Percentiles rank a stretch among this genome's conserved stretches.
phyloP scores from a whole-genome alignment of 2,329 filamentous ascomycete genomes.

The Pseudocercospora ulei region DNA sequence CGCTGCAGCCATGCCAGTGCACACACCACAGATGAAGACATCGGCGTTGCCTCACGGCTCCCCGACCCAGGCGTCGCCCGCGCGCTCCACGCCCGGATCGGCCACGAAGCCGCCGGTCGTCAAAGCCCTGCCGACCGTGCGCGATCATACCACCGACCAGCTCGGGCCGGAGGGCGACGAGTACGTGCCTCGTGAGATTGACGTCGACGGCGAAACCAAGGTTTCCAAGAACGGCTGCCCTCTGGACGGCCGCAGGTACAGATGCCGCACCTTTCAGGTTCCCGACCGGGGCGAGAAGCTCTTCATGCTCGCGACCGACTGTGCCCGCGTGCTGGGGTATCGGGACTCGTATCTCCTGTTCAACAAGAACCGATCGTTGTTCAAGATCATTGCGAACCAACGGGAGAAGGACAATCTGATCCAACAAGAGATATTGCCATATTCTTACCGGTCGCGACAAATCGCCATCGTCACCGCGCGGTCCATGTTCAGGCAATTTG shows the following conservation, averaged over 20 bases:
- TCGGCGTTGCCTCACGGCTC: conserved; percentile 44
- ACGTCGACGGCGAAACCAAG: conserved; percentile 90
- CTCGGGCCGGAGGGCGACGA: conserved; percentile 82
- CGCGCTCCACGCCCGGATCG: conserved; percentile 63
- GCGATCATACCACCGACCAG: conserved; percentile 95
- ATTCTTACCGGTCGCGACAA: conserved; percentile 95
- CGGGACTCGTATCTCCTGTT: conserved; percentile 96
- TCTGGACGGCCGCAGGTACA: conserved; percentile 73
- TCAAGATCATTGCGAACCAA: conserved; percentile 95
- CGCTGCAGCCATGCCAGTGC: conserved; percentile 46
- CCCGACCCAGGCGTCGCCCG: conserved; percentile 53
- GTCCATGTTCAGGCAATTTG: conserved; percentile 98
- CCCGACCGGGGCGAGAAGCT: conserved; percentile 84
- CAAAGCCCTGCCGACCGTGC: conserved; percentile 88
- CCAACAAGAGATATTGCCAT: conserved; percentile 85
- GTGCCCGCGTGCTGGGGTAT: conserved; percentile 84
- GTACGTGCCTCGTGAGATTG: conserved; percentile 85
- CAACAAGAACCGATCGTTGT: conserved; percentile 94
- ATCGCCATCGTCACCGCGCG: conserved; percentile 95
- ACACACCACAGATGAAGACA: conserved; percentile 48
- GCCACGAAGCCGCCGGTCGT: conserved; percentile 60
- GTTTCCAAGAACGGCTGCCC: conserved; percentile 74
- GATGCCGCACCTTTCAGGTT: conserved; percentile 86
- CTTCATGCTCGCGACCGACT: conserved; percentile 98
- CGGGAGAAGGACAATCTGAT: conserved; percentile 95